A percentile compares a stretch with the other conserved stretches of the same genome.
Evolutionary conservation across 2,329 filamentous ascomycete species (phyloP).

Genomic region (Microsporum canis): DNA sequence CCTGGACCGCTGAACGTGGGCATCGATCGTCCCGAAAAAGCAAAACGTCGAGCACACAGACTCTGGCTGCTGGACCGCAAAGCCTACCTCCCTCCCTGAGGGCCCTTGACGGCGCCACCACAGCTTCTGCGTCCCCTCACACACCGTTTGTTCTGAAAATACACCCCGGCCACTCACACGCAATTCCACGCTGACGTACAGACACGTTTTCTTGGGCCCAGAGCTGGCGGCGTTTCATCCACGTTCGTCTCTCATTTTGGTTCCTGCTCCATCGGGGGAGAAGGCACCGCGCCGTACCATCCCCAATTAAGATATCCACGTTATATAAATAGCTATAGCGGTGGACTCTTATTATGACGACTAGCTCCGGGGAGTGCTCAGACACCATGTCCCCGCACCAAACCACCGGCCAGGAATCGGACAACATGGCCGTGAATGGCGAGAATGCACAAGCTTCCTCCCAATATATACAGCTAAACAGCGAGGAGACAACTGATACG

Average conservation of each 20-base stretch:
- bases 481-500: not conserved
- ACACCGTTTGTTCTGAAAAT: not conserved
- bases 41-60: not conserved
- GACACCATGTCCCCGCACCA: constrained; percentile 28
- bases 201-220: constrained; percentile 3
- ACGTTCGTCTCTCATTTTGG: not conserved
- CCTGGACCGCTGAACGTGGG: constrained; percentile 13
- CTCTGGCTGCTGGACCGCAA: not conserved
- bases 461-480: not conserved
- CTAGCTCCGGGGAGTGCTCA: constrained; percentile 27
- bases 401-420: constrained; percentile 17
- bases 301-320: not conserved
- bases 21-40: constrained; percentile 14
- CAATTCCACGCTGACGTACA: not conserved
- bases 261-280: not conserved
- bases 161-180: not conserved
- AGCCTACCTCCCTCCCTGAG: not conserved
- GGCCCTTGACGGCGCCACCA: not conserved
- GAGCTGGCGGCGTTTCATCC: constrained; percentile 4
- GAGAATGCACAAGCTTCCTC: not conserved
- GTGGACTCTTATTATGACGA: constrained; percentile 21
- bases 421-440: constrained; percentile 19
- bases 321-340: constrained; percentile 15
- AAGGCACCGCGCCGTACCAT: not conserved
- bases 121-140: not conserved